Base-by-base conservation (phyloP, 305 asterid genomes). In the Caryopteris hybrid region DNA sequence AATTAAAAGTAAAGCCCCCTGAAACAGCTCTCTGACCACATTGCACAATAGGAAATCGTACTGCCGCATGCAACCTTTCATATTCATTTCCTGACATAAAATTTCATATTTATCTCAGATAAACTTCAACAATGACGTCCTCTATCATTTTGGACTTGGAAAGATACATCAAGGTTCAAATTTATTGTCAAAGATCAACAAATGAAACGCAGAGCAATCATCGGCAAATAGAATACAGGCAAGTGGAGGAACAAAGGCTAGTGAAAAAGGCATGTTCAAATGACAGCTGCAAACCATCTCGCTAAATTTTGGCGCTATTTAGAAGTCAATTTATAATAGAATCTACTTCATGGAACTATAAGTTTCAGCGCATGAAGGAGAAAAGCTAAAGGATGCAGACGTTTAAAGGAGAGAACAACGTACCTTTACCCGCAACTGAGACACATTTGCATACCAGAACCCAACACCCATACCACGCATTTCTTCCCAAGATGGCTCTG, bases 401-500 rank as follows among this genome's bases (percentile, higher is more conserved):
- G 47, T 27, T 21, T 13, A 58, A 14, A 53, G 42, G 54, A 61
- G 39, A n/a, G n/a, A n/a, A n/a, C 54, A 62, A 11, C 39, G 74
- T 89, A 92, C 99, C 99, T 92, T 91, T 76, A 75, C 65, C 71
- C 96, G 87, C 84, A 95, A 72, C 68, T 81, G 86, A 42, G 89
- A 61, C 42, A 75, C 81, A 81, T 88, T 85, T 16, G 92, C 71
- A 76, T 86, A 95, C 99, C 99, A 95, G 82, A 85, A 90, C 62
- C 99, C 99, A 67, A 85, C 77, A 72, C 98, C 96, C 82, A 89
- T 76, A 74, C 86, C 84, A 59, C 87, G 94, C 96, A 92, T 88
- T 72, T 88, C 99, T 81, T 80, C 91, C 97, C 99, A 95, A 73
- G 97, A 85, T 41, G 98, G 86, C 74, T 95, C 97, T 27, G 77